These are phyloP conservation scores for Hordeum marinum DNA, from an alignment of 176 grass and related monocot genomes.

Conservation along the genomic window DNA sequence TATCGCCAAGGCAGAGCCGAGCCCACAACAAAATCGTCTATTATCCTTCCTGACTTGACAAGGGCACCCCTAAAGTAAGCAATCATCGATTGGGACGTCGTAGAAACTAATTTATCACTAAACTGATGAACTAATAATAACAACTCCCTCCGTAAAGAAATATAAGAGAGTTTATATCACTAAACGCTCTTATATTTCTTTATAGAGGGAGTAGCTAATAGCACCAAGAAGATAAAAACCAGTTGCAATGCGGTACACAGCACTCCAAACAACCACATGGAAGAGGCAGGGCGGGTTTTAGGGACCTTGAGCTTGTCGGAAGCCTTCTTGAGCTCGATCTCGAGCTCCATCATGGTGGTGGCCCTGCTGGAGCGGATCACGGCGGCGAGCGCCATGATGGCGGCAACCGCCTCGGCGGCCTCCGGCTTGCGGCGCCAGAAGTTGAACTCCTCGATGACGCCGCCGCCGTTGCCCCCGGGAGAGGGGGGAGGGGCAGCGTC, in stretches of 20 bases:
- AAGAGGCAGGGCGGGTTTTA: neutral
- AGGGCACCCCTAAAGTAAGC: neutral
- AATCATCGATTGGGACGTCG: neutral
- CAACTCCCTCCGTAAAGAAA: too few species aligned
- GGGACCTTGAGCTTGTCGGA: conserved; percentile 84
- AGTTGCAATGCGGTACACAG: neutral
- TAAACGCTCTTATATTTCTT: too few species aligned
- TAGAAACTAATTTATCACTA: neutral
- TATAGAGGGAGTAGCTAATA: neutral
- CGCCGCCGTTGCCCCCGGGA: conserved; percentile 29
- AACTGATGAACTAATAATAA: neutral
- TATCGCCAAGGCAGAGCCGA: neutral
- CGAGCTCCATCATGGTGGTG: conserved; percentile 98
- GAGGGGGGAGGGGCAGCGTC: neutral
- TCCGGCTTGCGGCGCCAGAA: conserved; percentile 94
- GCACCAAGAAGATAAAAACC: neutral
- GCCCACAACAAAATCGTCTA: neutral
- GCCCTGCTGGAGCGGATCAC: conserved; percentile 87
- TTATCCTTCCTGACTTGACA: neutral
- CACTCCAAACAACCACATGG: neutral
- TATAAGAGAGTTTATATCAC: too few species aligned
- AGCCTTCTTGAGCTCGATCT: conserved; percentile 97
- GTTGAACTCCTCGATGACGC: conserved; percentile 95
- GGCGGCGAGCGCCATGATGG: conserved; percentile 88
- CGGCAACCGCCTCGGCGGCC: conserved; percentile 86